Base-by-base conservation (phyloP, 768 basidiomycete species). In the Xanthoconium purpureum region DNA sequence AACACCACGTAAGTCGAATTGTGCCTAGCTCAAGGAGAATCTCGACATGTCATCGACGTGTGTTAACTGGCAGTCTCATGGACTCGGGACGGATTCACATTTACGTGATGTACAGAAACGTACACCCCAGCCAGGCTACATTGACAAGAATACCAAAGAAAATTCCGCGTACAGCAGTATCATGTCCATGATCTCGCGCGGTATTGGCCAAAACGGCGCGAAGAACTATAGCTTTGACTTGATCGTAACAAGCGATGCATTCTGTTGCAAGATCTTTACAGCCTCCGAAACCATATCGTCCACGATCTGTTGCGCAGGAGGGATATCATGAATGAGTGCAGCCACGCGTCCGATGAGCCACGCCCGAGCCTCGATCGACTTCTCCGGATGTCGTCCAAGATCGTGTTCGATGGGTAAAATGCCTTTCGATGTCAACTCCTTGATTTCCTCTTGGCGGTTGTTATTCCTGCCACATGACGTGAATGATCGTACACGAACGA, bases 321-420 rank as follows among this genome's bases (percentile, higher is more conserved):
- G 78, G 35, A 96, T 72, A 2, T 94, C 89, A 54, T 87, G 66
- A 55, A 91, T 85, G 44, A 89, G 75, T 3, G 81, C 85, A 14
- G 90, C 80, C 32, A 94, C 91, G 53, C 84, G 82, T 48, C 94
- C 95, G 77, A 95, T 91, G 47, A 95, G 78, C 87, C 88, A 95
- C 24, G 85, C 72, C 24, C 85, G 76, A 29, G 80, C 81, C 61
- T 83, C 73, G 6, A 88, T 56, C 6, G 83, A 86, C 69, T 86
- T 91, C 68, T 94, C 91, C 6, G 94, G 91, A 66, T 91, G 88
- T 67, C 84, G 81, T 73, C 87, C 78, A 36, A 94, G 64, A 56
- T 95, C 92, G 5, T 81, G 74, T 30, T 83, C 75, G 56, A 80
- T 77, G 28, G 94, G 94, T 56, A 97, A 72, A 61, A 92, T 81